These are phyloP conservation scores for Nelumbo lutea DNA, from an alignment of 164 flowering plant genomes.

Conservation along the genomic window DNA sequence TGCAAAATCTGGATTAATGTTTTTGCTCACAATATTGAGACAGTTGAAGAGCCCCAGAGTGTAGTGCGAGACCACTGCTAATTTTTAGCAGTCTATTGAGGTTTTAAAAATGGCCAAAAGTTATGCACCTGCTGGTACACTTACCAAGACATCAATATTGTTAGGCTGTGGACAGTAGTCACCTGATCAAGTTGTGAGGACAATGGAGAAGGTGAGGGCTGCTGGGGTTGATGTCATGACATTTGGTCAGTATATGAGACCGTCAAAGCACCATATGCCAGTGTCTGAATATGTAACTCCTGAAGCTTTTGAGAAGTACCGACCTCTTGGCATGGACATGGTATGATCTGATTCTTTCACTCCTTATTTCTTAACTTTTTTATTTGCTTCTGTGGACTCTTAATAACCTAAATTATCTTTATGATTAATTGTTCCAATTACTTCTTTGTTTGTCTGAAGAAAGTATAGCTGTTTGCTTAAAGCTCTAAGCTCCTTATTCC, in stretches of 20 bases:
- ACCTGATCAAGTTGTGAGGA: conserved; percentile 80
- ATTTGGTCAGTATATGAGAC: conserved; percentile 95
- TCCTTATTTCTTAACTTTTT: background rate
- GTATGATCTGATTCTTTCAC: conserved; percentile 29
- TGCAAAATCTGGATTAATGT: conserved; percentile 83
- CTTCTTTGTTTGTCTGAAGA: background rate
- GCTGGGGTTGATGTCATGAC: conserved; percentile 99
- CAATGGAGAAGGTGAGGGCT: conserved; percentile 95
- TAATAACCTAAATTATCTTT: background rate
- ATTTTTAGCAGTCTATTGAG: conserved; percentile 84
- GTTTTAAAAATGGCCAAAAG: conserved; percentile 80
- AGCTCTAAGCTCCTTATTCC: no score
- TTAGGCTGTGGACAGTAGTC: conserved; percentile 92
- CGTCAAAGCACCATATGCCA: conserved; percentile 98
- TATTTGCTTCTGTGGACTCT: background rate
- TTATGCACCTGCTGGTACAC: conserved; percentile 78
- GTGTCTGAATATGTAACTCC: conserved; percentile 91
- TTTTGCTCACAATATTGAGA: conserved; percentile 95
- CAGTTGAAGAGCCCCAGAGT: conserved; percentile 94
- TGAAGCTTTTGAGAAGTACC: conserved; percentile 88
- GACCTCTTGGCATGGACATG: conserved; percentile 80
- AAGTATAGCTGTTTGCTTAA: no score
- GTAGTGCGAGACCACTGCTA: conserved; percentile 83
- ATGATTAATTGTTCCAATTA: no score
- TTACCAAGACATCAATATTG: conserved; percentile 95